Conservation (phyloP, 495 filamentous ascomycete genomes). For the Lepidopterella palustris region DNA sequence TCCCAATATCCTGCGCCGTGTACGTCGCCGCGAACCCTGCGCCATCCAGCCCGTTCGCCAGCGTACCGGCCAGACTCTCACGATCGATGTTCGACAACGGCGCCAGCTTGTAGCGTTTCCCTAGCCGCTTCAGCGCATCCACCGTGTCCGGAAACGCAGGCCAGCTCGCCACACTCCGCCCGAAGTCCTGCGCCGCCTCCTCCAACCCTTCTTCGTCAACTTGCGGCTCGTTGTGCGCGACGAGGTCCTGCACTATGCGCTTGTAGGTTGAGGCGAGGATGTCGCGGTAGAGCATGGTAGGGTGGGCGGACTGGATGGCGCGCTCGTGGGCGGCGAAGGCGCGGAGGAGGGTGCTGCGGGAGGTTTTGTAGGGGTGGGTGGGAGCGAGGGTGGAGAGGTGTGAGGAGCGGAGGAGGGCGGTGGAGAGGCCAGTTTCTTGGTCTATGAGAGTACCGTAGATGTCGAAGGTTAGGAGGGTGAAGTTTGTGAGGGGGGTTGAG, state of each 20-base stretch:
- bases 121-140: slow-evolving; percentile 36
- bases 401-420: slow-evolving; percentile 33
- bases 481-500: slow-evolving; percentile 34
- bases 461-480: slow-evolving; percentile 62
- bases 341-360: slow-evolving; percentile 10
- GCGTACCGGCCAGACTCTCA: slow-evolving; percentile 51
- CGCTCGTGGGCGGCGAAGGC: slow-evolving; percentile 42
- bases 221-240: slow-evolving; percentile 43
- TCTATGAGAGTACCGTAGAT: slow-evolving; percentile 80
- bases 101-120: slow-evolving; percentile 58
- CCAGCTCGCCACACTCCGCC: neutral
- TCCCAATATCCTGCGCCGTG: slow-evolving; percentile 68
- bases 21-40: slow-evolving; percentile 59
- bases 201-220: neutral
- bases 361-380: slow-evolving; percentile 39
- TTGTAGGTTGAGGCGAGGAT: slow-evolving; percentile 49
- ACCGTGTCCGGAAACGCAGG: neutral
- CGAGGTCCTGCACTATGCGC: slow-evolving; percentile 41
- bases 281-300: slow-evolving; percentile 51
- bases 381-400: slow-evolving; percentile 40
- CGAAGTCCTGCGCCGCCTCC: neutral
- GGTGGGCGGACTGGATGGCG: slow-evolving; percentile 44
- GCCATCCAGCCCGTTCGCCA: slow-evolving; percentile 44
- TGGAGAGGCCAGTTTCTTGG: slow-evolving; percentile 51
- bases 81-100: slow-evolving; percentile 69